phyloP scores from a whole-genome alignment of 2,329 filamentous ascomycete species.

The Verticillium longisporum region DNA sequence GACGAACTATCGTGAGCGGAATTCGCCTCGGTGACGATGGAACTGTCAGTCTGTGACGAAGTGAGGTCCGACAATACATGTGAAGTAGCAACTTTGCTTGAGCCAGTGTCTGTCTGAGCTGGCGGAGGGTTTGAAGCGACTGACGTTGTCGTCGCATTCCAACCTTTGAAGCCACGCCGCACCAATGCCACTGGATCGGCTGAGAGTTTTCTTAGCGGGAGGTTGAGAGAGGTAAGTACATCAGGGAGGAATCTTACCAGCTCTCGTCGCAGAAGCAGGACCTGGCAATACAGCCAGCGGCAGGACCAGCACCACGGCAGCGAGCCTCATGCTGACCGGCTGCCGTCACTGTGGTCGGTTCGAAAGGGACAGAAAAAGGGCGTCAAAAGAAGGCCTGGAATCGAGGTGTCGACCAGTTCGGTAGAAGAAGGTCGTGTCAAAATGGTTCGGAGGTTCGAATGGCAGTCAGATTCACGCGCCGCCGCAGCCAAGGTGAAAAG shows the following conservation, averaged over 20 bases:
- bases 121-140: not conserved
- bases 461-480: not conserved
- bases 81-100: not conserved
- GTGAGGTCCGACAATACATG: not conserved
- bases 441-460: not conserved
- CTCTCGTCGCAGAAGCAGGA: not conserved
- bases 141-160: not conserved
- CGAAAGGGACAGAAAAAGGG: not conserved
- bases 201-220: not conserved
- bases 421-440: not conserved
- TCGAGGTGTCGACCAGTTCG: not conserved
- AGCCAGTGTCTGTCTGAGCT: not conserved
- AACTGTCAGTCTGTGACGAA: not conserved
- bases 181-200: not conserved
- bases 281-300: not conserved
- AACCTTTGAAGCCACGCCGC: not conserved
- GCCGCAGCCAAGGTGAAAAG: not conserved
- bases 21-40: not conserved
- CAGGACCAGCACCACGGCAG: not conserved
- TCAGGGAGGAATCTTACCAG: not conserved
- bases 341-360: not conserved
- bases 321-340: not conserved
- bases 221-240: not conserved
- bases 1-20: not conserved
- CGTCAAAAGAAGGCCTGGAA: not conserved